Evolutionary conservation across 768 basidiomycete genomes (phyloP), one percentile per base, ranked within the genome.

Genomic region (Rubroboletus satanas): DNA sequence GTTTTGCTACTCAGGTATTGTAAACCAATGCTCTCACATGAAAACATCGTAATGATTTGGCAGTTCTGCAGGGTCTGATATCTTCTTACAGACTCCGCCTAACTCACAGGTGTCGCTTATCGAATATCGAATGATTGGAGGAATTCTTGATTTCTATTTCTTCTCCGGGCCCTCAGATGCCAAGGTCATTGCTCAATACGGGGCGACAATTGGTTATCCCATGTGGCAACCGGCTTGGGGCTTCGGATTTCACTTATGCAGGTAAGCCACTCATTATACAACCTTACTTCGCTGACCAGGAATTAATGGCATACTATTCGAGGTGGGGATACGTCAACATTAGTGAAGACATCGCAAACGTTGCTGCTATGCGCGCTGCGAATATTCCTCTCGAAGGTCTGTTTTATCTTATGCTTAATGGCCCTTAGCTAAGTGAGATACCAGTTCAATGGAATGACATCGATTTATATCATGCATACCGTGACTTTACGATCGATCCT

Each of bases 361-460:
- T 84, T 49, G 66, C 64, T 31, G 79, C 71, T 58, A 89, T 79
- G 88, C 76, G 83, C 17, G 81, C 77, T 21, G 87, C 87, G 0
- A 75, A 81, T 49, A 82, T 93, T 55, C 90, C 90, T n/a, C 76
- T 92, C 6, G 89, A 93, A 80, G 82, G 83, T 83, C 26, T 43
- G 60, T 55, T 51, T 45, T 35, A 14, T 58, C 28, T 26, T 29
- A 10, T 17, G 33, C 4, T 26, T 5, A 1, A 33, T 45, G 26
- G 4, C 10, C 26, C 18, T 29, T 10, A 18, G 11, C 35, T 56
- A 6, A 67, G 53, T 15, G 18, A 17, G 0, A 18, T 12, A 28
- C 18, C 35, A 85, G 85, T 83, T 42, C 87, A 87, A 78, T 89
- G 87, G 87, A 88, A 85, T 62, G 87, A 88, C 59, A 86, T 89